Conservation (phyloP, 768 basidiomycete genomes). For the Mrakia gelida region DNA sequence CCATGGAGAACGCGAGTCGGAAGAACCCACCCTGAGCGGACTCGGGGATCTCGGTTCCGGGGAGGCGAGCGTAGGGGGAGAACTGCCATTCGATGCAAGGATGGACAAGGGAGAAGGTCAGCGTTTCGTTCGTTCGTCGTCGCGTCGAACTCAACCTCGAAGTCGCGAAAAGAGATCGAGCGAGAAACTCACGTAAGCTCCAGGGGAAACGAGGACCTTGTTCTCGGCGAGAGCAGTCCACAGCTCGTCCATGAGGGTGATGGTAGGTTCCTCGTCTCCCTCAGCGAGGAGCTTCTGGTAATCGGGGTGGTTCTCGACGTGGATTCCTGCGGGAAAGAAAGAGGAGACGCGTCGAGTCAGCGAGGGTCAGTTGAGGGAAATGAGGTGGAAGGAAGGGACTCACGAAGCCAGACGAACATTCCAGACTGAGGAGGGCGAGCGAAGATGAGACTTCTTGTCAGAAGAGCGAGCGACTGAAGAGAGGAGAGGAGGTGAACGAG, state of each 20-base stretch:
- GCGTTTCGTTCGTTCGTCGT: neutral
- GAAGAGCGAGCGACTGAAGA: too few relatives aligned
- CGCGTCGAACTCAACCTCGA: too few relatives aligned
- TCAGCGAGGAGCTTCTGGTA: neutral
- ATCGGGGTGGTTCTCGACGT: constrained; percentile 4
- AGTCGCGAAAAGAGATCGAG: neutral
- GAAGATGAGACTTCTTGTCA: too few relatives aligned
- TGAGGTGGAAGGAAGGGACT: too few relatives aligned
- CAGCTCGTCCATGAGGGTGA: constrained; percentile 14
- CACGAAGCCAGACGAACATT: too few relatives aligned
- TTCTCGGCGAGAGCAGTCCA: constrained; percentile 6
- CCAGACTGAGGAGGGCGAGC: neutral
- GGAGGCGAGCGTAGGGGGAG: neutral
- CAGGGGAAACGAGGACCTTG: constrained; percentile 10
- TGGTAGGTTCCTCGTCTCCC: neutral
- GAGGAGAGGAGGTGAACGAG: neutral
- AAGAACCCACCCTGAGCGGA: constrained; percentile 6
- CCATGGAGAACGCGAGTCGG: neutral
- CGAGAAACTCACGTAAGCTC: neutral
- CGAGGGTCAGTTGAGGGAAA: too few relatives aligned
- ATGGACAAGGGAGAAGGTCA: neutral
- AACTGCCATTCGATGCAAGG: neutral
- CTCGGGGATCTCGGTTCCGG: neutral
- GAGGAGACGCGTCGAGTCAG: too few relatives aligned
- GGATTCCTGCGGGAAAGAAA: neutral